These are phyloP conservation scores for Plectosphaerella sp. DNA, from an alignment of 2,329 filamentous ascomycete genomes.

Conservation along the genomic window DNA sequence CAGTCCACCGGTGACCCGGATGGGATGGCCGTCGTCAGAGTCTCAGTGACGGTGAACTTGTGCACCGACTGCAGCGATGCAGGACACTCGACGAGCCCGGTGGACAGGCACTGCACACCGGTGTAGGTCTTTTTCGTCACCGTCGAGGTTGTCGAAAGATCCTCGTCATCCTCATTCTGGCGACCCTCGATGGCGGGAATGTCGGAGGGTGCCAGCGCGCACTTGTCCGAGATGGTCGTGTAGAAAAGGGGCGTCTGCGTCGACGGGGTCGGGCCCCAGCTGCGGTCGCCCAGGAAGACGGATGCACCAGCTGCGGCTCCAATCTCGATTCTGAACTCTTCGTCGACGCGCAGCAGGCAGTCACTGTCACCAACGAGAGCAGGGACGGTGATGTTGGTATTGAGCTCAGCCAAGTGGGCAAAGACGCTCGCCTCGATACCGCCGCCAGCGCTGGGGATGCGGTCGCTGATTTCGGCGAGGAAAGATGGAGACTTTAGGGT, in stretches of 20 bases:
- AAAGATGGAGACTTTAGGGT: too few species aligned
- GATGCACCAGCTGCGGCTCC: slow-evolving; percentile 52
- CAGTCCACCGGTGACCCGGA: slow-evolving; percentile 33
- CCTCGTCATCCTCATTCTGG: slow-evolving; percentile 13
- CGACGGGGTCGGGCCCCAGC: slow-evolving; percentile 44
- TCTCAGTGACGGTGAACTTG: slow-evolving; percentile 30
- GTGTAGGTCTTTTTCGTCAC: slow-evolving; percentile 35
- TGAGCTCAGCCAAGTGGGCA: slow-evolving; percentile 49
- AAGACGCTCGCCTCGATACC: slow-evolving; percentile 45
- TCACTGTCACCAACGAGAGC: slow-evolving; percentile 24
- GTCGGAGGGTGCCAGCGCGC: slow-evolving; percentile 20
- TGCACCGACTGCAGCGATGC: slow-evolving; percentile 41
- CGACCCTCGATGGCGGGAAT: slow-evolving; percentile 12
- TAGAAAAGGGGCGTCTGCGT: slow-evolving; percentile 47
- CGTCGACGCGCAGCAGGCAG: slow-evolving; percentile 40
- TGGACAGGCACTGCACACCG: slow-evolving; percentile 38
- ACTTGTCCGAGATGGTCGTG: slow-evolving; percentile 42
- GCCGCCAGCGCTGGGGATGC: slow-evolving; percentile 24
- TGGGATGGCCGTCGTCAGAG: slow-evolving; percentile 33
- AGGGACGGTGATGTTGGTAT: slow-evolving; percentile 42
- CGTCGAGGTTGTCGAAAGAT: slow-evolving; percentile 32
- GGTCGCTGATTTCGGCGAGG: neutral
- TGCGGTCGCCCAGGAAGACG: slow-evolving; percentile 32
- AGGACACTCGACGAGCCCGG: slow-evolving; percentile 43
- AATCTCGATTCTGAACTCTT: slow-evolving; percentile 46